Base-by-base conservation (phyloP, 257 asterid genomes). In the Gentiana straminea region DNA sequence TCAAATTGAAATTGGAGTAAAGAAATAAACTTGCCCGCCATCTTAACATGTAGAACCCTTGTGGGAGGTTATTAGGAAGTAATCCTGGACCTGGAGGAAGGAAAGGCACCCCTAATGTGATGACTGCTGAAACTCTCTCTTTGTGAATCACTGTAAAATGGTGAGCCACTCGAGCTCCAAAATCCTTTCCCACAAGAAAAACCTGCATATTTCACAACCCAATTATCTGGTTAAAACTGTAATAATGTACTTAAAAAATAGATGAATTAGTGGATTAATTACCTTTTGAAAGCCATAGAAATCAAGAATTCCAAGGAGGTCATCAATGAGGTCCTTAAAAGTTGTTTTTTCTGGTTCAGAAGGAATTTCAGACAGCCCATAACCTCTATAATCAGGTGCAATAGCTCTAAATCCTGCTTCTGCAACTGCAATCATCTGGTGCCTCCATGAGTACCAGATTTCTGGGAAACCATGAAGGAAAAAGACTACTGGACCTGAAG, bases 381-480 rank as follows among this genome's bases (percentile, higher is more conserved):
- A 81, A 2, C 89, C 84, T 72, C 89, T 70, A 75, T 66, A 75
- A 63, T 84, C 86, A 12, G 73, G 75, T 2, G 89, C 86, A 0
- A 84, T 70, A 3, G 94, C 81, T 65, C 86, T 73, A 69, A 72
- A 79, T 3, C 86, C 94, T 1, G 84, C 75, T 12, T 58, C 33
- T 13, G 84, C 73, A 36, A 53, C 78, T 57, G 81, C 82, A 58
- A 74, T 36, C 86, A 83, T 80, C 66, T 83, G 88, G 70, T 83
- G 77, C 54, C 89, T 76, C 93, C 89, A 83, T 41, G 93, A 80
- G 64, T 80, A 80, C 86, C 86, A 80, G 56, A 78, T 76, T 34
- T 84, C 89, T 0, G 84, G 89, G 52, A 84, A 84, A 10, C 86
- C 94, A 65, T 81, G 86, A 1, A 84, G 13, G 77, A 84, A 79